Base-by-base conservation (phyloP, 768 basidiomycete genomes). In the Hypholoma sublateritium region DNA sequence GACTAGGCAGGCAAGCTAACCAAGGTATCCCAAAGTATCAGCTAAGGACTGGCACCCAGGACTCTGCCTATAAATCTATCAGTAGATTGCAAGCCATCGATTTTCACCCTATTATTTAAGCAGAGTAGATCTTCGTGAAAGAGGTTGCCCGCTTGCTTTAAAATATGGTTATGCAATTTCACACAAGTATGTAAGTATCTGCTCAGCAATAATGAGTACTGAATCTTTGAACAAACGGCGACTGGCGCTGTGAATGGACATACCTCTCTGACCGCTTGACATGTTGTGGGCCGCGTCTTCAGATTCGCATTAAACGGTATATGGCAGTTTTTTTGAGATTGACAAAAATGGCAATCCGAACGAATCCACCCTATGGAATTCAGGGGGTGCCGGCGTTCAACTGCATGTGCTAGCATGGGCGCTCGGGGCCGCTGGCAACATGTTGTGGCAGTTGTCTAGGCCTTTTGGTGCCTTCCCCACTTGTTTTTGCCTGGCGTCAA, bases 301-400 rank as follows among this genome's bases (percentile, higher is more conserved):
- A 6, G 28, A 32, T 32, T 32, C 39, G 3, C 39, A 17, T 16
- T 41, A 41, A 13, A 41, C 17, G 12, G 16, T 41, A 17, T 41
- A 14, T 41, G 39, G 39, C 13, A 17, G 28, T 32, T 32, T 32
- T 32, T 32, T 41, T 41, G 39, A 41, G 5, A 41, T 41, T 14
- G 17, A 41, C 37, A 41, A 24, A 51, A 39, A 51, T 37, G 50
- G 50, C 16, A 51, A 41, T 51, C 22, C 36, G 37, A 51, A 51
- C 35, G 50, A 25, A 41, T 36, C 19, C 17, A 25, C 37, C 37
- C 13, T 21, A 39, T 51, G 39, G 50, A 36, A 48, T n/a, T 48
- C 47, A 48, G 50, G 37, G 21, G 35, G 21, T 6, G 32, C 50
- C 50, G 50, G 50, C 22, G 37, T 51, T 51, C 50, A 51, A 37